phyloP scores from a whole-genome alignment of 805 yeast genomes.

The Sugiyamaella smithiae region DNA sequence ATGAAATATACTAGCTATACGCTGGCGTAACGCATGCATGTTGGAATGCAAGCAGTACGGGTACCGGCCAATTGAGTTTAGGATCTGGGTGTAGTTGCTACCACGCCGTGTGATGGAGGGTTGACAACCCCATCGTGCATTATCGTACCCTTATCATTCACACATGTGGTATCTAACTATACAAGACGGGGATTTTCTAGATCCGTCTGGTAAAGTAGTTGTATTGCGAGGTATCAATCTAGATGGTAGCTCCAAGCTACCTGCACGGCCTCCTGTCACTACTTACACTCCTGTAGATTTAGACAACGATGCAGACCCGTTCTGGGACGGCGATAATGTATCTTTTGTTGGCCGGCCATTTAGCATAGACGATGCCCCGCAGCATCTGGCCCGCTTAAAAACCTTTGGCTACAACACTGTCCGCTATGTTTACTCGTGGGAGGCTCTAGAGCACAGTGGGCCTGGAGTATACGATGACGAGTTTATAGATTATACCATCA shows the following conservation, averaged over 20 bases:
- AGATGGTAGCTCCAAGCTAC: slow-evolving; percentile 71
- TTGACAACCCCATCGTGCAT: neutral
- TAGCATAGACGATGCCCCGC: slow-evolving; percentile 66
- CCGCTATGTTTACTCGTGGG: slow-evolving; percentile 85
- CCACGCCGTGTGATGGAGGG: too few relatives aligned
- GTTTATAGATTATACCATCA: slow-evolving; percentile 66
- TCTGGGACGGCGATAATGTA: slow-evolving; percentile 66
- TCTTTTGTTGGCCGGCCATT: slow-evolving; percentile 80
- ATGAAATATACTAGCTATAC: too few relatives aligned
- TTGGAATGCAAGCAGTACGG: too few relatives aligned
- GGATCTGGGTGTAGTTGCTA: too few relatives aligned
- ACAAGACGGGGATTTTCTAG: slow-evolving; percentile 54
- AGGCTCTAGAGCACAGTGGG: slow-evolving; percentile 82
- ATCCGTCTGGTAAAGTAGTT: slow-evolving; percentile 53
- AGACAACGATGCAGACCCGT: slow-evolving; percentile 31
- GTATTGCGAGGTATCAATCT: slow-evolving; percentile 75
- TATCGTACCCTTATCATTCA: neutral
- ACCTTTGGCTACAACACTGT: slow-evolving; percentile 79
- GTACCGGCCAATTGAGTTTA: too few relatives aligned
- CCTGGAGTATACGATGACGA: slow-evolving; percentile 80
- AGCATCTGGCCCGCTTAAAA: slow-evolving; percentile 66
- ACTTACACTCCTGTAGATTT: slow-evolving; percentile 35
- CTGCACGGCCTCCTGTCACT: slow-evolving; percentile 49
- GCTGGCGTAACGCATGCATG: too few relatives aligned
- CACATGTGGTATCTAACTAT: neutral